Conservation (phyloP, 2,329 filamentous ascomycete genomes). For the Ophiostoma ips region DNA sequence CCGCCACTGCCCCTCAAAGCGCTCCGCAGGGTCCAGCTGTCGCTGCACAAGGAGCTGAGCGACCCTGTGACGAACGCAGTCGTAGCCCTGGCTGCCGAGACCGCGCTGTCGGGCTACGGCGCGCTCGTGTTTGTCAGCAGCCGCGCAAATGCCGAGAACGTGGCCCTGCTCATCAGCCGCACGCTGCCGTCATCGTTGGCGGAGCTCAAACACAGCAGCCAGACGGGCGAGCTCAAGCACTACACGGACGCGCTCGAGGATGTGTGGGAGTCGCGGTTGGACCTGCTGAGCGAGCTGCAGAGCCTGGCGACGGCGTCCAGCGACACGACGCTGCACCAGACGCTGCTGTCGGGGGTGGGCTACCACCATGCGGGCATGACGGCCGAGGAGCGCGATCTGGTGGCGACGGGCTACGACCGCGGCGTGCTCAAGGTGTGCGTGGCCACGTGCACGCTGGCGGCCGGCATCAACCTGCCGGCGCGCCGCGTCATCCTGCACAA, state of each 20-base stretch:
- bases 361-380: constrained; percentile 63
- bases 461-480: constrained; percentile 65
- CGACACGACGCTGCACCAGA: constrained; percentile 50
- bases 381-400: constrained; percentile 58
- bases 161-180: constrained; percentile 53
- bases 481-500: constrained; percentile 62
- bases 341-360: constrained; percentile 51
- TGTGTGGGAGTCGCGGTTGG: constrained; percentile 43
- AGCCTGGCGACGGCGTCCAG: constrained; percentile 29
- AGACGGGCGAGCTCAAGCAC: neutral
- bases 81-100: constrained; percentile 55
- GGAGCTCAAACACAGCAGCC: constrained; percentile 19
- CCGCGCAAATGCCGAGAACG: constrained; percentile 50
- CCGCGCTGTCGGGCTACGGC: constrained; percentile 53
- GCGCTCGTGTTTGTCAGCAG: constrained; percentile 63
- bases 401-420: constrained; percentile 56
- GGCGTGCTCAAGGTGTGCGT: constrained; percentile 57
- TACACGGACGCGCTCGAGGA: constrained; percentile 11
- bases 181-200: constrained; percentile 40
- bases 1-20: constrained; percentile 20
- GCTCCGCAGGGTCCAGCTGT: constrained; percentile 37
- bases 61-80: constrained; percentile 57
- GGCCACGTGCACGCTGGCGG: constrained; percentile 68
- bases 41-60: constrained; percentile 45
- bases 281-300: constrained; percentile 51